Evolutionary conservation across 208 protist genomes (phyloP).

Genomic region (Trichomonas tenax): DNA sequence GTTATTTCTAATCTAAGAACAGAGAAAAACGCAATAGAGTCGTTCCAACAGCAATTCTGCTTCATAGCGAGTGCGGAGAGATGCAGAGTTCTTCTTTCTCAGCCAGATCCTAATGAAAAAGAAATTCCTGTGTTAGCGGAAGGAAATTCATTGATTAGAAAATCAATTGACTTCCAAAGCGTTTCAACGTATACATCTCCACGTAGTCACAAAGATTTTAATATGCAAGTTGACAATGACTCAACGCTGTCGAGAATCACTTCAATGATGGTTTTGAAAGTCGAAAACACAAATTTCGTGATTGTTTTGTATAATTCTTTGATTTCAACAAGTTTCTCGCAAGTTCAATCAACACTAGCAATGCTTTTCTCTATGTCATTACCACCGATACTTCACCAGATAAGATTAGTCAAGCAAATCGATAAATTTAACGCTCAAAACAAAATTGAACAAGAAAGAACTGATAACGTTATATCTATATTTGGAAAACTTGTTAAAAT

Average conservation of each 20-base stretch:
- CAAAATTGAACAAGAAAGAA: not conserved
- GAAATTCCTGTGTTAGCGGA: not conserved
- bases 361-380: not conserved
- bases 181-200: not conserved
- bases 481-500: not conserved
- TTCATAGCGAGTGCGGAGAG: not conserved
- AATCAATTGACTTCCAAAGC: not conserved
- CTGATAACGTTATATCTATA: not conserved
- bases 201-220: not conserved
- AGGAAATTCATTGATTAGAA: not conserved
- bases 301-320: constrained; percentile 1
- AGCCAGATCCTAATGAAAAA: not conserved
- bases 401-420: not conserved
- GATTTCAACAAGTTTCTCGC: not conserved
- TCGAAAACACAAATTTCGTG: not conserved
- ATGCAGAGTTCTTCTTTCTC: not conserved
- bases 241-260: not conserved
- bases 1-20: not conserved
- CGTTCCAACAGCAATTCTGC: not conserved
- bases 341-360: not conserved
- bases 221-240: not conserved
- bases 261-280: not conserved
- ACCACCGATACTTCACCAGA: not conserved
- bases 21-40: not conserved
- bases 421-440: not conserved